Percentiles rank a stretch among this genome's conserved stretches.
Conservation (phyloP, 106 monocot species). For the Dendrobium officinale region DNA sequence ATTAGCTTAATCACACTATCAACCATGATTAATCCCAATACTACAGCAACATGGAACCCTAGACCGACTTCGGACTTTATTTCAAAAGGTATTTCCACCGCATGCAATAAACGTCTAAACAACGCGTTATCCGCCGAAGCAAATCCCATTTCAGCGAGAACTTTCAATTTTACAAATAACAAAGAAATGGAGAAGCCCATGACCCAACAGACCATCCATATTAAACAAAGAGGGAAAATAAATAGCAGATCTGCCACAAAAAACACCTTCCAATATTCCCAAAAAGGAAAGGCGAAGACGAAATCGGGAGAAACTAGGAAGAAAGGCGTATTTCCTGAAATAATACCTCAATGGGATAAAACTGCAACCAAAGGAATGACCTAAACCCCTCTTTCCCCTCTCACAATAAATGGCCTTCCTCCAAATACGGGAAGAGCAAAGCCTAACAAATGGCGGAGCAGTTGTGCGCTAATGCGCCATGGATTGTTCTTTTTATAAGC, state of each 20-base stretch:
- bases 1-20: background rate
- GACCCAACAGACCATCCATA: background rate
- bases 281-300: background rate
- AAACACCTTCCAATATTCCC: background rate
- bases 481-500: background rate
- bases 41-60: background rate
- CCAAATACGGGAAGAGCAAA: background rate
- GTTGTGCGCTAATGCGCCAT: background rate
- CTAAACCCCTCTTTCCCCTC: background rate
- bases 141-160: background rate
- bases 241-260: background rate
- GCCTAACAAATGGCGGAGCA: background rate
- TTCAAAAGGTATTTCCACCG: background rate
- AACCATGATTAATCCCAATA: background rate
- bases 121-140: background rate
- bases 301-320: background rate
- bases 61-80: background rate
- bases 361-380: background rate
- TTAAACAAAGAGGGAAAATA: background rate
- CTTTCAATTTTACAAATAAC: background rate
- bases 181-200: background rate
- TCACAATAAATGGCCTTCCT: slow-evolving; percentile 3
- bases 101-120: background rate
- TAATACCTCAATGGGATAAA: slow-evolving; percentile 4
- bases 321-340: background rate